Evolutionary conservation across 2,329 filamentous ascomycete genomes (phyloP).

Genomic region (Didymella exigua): DNA sequence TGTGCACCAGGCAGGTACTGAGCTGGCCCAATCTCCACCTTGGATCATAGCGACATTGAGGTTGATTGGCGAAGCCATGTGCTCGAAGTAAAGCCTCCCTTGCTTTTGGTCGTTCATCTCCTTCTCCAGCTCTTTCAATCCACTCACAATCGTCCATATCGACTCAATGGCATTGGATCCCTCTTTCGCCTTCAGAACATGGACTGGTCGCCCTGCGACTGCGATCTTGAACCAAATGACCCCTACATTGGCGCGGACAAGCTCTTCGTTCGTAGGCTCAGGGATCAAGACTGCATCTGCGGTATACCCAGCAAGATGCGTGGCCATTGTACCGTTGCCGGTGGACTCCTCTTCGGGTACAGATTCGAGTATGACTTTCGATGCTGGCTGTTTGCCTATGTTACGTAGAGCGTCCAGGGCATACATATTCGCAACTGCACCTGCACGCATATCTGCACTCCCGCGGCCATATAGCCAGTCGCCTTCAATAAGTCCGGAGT

Average conservation of each 20-base stretch:
- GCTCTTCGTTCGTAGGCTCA: slow-evolving; percentile 26
- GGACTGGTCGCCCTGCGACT: slow-evolving; percentile 25
- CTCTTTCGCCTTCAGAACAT: slow-evolving; percentile 25
- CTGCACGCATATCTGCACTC: slow-evolving; percentile 26
- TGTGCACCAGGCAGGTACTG: slow-evolving; percentile 28
- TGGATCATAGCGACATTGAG: slow-evolving; percentile 30
- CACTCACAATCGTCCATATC: slow-evolving; percentile 22
- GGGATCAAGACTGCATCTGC: slow-evolving; percentile 27
- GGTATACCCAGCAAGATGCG: slow-evolving; percentile 26
- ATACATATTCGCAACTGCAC: slow-evolving; percentile 25
- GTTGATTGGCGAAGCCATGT: slow-evolving; percentile 22
- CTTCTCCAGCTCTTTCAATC: slow-evolving; percentile 24
- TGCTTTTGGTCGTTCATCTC: slow-evolving; percentile 26
- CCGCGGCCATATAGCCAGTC: slow-evolving; percentile 30
- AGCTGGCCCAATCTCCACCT: slow-evolving; percentile 30
- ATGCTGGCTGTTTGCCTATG: slow-evolving; percentile 28
- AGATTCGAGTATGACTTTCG: slow-evolving; percentile 27
- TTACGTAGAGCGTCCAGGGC: slow-evolving; percentile 26
- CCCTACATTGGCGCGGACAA: slow-evolving; percentile 29
- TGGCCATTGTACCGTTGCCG: slow-evolving; percentile 27
- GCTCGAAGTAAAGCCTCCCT: slow-evolving; percentile 22
- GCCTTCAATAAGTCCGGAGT: slow-evolving; percentile 25
- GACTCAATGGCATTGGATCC: slow-evolving; percentile 27
- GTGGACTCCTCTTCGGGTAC: slow-evolving; percentile 30
- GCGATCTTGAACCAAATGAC: slow-evolving; percentile 31